Evolutionary conservation across 2,329 filamentous ascomycete genomes (phyloP), one percentile per base, ranked within the genome.

Genomic region (Arthrinium phaeospermum): DNA sequence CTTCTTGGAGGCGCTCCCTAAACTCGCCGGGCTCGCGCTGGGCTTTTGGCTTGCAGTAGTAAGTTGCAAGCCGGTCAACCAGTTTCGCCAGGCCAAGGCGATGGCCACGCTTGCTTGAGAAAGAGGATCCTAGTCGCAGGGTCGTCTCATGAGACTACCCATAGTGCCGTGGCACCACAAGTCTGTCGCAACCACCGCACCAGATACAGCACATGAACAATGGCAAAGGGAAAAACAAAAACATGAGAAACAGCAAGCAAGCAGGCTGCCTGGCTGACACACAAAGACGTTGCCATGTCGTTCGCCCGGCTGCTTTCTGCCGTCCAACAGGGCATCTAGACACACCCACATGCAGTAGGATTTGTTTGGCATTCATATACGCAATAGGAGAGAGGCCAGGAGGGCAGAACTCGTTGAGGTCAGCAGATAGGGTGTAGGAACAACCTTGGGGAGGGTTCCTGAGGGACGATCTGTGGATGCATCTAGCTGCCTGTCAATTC

Each of bases 91-190:
- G 34, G 41, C 57, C 57, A 41, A 10, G 57, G 19, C 57, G 57
- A 41, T 10, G 2, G 27, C 27, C 51, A 57, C 24, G 16, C 24
- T 30, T 57, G 51, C 24, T 41, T 37, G 57, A 34, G 57, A 22
- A 41, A n/a, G 19, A 41, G 30, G 57, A 41, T 51, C 49, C 49
- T 51, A 10, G 49, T 22, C 19, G 13, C 34, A 41, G 34, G 10
- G 19, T 41, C 57, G 57, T 37, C 57, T 64, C 57, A 64, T 64
- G 57, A 64, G 57, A 64, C 57, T 16, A 41, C 57, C 34, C 30
- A 64, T 64, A 64, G 57, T 64, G 57, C 57, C 57, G 57, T 64
- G 57, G 57, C 57, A 64, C 34, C 57, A 24, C 57, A 64, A 64
- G 57, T 64, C 57, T 64, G 57, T 64, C 57, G 57, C 57, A 64